These are phyloP conservation scores for Rhizophagus clarus DNA, from an alignment of 192 early-diverging fungal genomes.

Conservation along the genomic window DNA sequence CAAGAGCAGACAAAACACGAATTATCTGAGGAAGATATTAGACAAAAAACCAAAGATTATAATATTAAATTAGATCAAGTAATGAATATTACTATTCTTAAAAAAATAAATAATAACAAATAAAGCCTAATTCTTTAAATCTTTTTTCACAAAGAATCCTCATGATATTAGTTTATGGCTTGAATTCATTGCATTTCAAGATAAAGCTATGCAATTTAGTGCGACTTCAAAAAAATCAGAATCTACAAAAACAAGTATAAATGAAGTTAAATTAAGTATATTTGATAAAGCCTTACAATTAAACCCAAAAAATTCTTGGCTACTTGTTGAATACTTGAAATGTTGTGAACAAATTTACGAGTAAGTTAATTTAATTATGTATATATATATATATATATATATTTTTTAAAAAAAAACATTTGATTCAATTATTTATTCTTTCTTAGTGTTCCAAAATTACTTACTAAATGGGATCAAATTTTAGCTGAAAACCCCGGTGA, in stretches of 20 bases:
- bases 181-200: slow-evolving; percentile 56
- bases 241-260: slow-evolving; percentile 42
- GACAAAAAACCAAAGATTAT: slow-evolving; percentile 22
- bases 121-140: not conserved
- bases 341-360: slow-evolving; percentile 51
- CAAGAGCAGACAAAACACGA: not conserved
- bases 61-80: slow-evolving; percentile 8
- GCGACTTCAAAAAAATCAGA: slow-evolving; percentile 22
- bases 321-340: slow-evolving; percentile 50
- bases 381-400: no score
- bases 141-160: slow-evolving; percentile 38
- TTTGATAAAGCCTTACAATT: slow-evolving; percentile 54
- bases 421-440: not conserved
- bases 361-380: slow-evolving; percentile 28
- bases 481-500: slow-evolving; percentile 40
- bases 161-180: slow-evolving; percentile 50
- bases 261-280: slow-evolving; percentile 56
- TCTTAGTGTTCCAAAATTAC: slow-evolving; percentile 37
- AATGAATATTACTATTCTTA: not conserved
- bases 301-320: slow-evolving; percentile 49
- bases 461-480: slow-evolving; percentile 57
- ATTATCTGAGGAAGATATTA: not conserved
- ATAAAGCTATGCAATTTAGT: slow-evolving; percentile 40
- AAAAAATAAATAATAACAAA: not conserved
- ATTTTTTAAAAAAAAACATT: not conserved